These are phyloP conservation scores for Tetrapisispora iriomotensis DNA, from an alignment of 805 yeast genomes.

Conservation along the genomic window DNA sequence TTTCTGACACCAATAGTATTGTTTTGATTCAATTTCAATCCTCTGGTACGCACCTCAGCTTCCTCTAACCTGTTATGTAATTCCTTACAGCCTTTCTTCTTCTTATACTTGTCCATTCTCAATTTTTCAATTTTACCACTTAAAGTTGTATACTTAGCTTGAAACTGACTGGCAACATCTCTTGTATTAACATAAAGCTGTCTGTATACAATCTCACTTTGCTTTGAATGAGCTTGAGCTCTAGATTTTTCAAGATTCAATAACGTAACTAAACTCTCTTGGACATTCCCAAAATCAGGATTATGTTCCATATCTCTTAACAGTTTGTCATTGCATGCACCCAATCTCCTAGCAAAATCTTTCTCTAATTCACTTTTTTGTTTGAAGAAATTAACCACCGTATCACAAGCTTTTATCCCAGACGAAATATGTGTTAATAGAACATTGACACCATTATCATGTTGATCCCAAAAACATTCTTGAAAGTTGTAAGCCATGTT, in stretches of 20 bases:
- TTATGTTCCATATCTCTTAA: conserved; percentile 12
- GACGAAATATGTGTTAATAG: conserved; percentile 21
- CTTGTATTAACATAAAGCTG: conserved; percentile 19
- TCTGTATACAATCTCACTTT: conserved; percentile 21
- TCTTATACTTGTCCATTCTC: conserved; percentile 22
- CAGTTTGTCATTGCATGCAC: conserved; percentile 25
- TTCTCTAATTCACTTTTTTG: conserved; percentile 26
- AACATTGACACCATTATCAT: conserved; percentile 25
- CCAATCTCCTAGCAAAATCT: conserved; percentile 26
- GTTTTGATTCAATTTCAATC: conserved; percentile 23
- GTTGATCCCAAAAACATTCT: conserved; percentile 29
- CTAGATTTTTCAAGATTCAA: conserved; percentile 17
- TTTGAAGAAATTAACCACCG: conserved; percentile 21
- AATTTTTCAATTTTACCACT: conserved; percentile 25
- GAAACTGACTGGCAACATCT: conserved; percentile 17
- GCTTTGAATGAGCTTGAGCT: conserved; percentile 26
- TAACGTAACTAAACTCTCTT: conserved; percentile 11
- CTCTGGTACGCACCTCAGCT: conserved; percentile 19
- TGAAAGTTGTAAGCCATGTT: conserved; percentile 22
- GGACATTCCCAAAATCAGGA: conserved; percentile 26
- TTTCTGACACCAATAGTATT: conserved; percentile 23
- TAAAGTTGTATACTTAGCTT: conserved; percentile 22
- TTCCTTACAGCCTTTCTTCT: conserved; percentile 23
- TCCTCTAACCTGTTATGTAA: conserved; percentile 20
- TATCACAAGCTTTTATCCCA: conserved; percentile 22